Evolutionary conservation across 768 basidiomycete genomes (phyloP), one percentile per base, ranked within the genome.

Genomic region (Gymnopilus dilepis): DNA sequence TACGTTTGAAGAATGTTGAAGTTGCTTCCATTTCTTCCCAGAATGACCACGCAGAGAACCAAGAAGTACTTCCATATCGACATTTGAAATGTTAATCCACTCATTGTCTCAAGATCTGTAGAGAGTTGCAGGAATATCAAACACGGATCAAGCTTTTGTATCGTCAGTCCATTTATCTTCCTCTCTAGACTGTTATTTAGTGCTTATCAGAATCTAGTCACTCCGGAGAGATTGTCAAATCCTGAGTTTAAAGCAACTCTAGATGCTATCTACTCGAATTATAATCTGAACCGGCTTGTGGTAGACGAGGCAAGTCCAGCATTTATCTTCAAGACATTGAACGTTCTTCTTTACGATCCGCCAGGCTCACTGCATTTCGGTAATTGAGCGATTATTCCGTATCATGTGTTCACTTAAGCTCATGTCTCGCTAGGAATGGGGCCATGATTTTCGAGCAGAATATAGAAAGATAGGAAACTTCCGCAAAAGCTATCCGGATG

Each of bases 281-380:
- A 80, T 7, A 80, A 85, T 56, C 76, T 95, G 3, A 90, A 88
- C 62, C 80, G 92, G 6, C 77, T 95, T 5, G 90, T 95, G 12
- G 82, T 95, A 2, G 93, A 95, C 58, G 93, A 95, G 82, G 91
- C 89, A 60, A 50, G 73, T 67, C 22, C 56, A 64, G 59, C 11
- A 37, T 47, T 26, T 50, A n/a, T 53, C 57, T 21, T 19, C 9
- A 54, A 19, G 21, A 19, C 37, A 26, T 47, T 30, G 11, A 24
- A n/a, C 26, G 33, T 19, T 26, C 3, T n/a, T 30, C 19, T 26
- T 22, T 40, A 19, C 2, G 0, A 15, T 57, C 28, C 19, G 26
- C 45, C 30, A 91, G 90, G 92, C 91, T 1, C 91, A 94, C 71
- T 92, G 92, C 65, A 92, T 94, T 64, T 92, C 91, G 19, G 91